Evolutionary conservation across 176 grass and related monocot species (phyloP), one percentile per base, ranked within the genome.

Genomic region (Chloris gayana): DNA sequence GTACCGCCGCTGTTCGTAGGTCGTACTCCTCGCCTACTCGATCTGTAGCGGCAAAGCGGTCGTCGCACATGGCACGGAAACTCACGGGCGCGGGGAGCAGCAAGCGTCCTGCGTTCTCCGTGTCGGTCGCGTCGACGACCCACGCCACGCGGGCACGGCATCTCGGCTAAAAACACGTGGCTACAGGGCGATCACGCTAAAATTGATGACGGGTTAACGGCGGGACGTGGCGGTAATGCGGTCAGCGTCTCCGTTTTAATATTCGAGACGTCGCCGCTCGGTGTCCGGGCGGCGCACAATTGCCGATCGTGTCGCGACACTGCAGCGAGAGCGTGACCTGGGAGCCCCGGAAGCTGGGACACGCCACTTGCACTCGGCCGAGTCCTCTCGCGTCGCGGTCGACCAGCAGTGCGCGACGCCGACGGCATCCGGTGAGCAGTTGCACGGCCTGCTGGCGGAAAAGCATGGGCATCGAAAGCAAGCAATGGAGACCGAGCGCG

Each of bases 61-160:
- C 46, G 31, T 35, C 56, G 58, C 59, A 64, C 39, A 63, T 60
- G 54, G 27, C 47, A 50, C 47, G 14, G 14, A 50, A 50, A 50
- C 1, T 5, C 14, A 14, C 4, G 32, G 2, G 12, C 7, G 13
- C 1, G 18, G 35, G 35, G 7, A 37, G 35, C 73, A 76, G 42
- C 73, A 50, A 76, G 42, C 73, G 14, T 50, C 47, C 15, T 50
- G 47, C 5, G 14, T 35, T 9, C 72, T 38, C n/a, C 54, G 34
- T 30, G 56, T 76, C 56, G 73, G 73, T 21, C 60, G 24, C 53
- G 33, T 26, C n/a, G n/a, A n/a, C n/a, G n/a, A n/a, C n/a, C 53
- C 53, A 56, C 53, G 9, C 41, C 9, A 9, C 21, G n/a, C 70
- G 45, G 49, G 35, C 54, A 26, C 58, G 17, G 53, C 73, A 59